A percentile compares a stretch with the other conserved stretches of the same genome.
These are phyloP conservation scores for Schizonepeta tenuifolia DNA, from an alignment of 257 asterid species.

Conservation along the genomic window DNA sequence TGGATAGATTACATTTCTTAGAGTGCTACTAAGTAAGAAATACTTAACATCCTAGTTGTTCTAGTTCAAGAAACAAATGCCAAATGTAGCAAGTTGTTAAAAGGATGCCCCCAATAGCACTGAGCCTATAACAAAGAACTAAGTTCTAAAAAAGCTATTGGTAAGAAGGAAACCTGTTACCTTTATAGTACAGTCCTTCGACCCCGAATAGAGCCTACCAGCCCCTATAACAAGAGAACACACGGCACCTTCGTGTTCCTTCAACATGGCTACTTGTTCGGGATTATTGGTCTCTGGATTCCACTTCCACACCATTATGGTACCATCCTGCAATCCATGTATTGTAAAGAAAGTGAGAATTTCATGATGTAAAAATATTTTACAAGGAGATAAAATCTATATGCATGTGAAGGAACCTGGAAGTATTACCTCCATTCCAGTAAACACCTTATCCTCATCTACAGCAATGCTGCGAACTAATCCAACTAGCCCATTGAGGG, in stretches of 20 bases:
- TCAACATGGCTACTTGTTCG: constrained; percentile 41
- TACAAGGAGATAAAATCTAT: background rate
- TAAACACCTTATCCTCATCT: constrained; percentile 50
- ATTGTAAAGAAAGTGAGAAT: background rate
- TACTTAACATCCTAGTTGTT: background rate
- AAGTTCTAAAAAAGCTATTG: background rate
- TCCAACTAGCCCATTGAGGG: constrained; percentile 50
- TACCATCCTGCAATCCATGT: constrained; percentile 54
- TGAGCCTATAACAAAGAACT: background rate
- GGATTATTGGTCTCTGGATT: constrained; percentile 29
- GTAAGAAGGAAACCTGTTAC: constrained; percentile 32
- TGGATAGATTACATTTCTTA: background rate
- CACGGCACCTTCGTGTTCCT: constrained; percentile 53
- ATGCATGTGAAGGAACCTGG: background rate
- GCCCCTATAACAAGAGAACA: constrained; percentile 54
- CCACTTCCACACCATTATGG: constrained; percentile 60
- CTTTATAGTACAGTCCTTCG: constrained; percentile 54
- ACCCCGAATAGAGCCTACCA: constrained; percentile 56
- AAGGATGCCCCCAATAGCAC: background rate
- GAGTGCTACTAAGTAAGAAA: background rate
- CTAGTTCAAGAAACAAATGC: background rate
- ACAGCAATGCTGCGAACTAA: constrained; percentile 49
- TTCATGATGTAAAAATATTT: background rate
- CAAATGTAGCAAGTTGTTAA: background rate
- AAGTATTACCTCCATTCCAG: constrained; percentile 60